These are phyloP conservation scores for Phaeosphaeriaceae sp. DNA, from an alignment of 2,329 filamentous ascomycete genomes.

Conservation along the genomic window DNA sequence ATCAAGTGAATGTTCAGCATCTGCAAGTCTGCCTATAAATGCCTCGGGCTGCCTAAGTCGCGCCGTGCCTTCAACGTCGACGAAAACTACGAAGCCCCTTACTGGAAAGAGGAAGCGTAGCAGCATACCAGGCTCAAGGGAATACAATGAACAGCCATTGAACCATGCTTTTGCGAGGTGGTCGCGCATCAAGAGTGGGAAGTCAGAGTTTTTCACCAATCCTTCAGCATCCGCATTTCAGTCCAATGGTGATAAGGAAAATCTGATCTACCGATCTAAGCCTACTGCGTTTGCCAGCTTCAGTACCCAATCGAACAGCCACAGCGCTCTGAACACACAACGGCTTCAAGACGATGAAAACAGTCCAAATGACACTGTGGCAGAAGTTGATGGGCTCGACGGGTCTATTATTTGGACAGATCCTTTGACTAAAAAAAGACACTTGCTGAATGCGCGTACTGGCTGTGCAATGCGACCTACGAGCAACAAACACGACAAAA, in stretches of 20 bases:
- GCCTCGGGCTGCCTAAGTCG: background rate
- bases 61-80: background rate
- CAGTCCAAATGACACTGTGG: background rate
- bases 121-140: background rate
- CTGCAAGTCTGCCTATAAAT: background rate
- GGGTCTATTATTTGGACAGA: conserved; percentile 65
- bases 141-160: conserved; percentile 3
- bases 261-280: background rate
- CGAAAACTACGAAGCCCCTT: background rate
- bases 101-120: conserved; percentile 32
- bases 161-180: conserved; percentile 43
- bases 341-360: background rate
- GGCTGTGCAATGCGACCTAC: conserved; percentile 50
- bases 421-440: conserved; percentile 61
- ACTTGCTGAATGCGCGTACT: conserved; percentile 62
- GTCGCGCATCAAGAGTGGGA: conserved; percentile 55
- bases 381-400: conserved; percentile 27
- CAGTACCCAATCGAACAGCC: conserved; percentile 5
- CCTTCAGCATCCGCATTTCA: conserved; percentile 10
- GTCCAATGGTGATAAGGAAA: background rate
- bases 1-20: background rate
- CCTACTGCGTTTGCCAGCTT: background rate
- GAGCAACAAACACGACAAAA: conserved; percentile 17
- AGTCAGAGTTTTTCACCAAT: conserved; percentile 39
- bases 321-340: conserved; percentile 15